A percentile compares a stretch with the other conserved stretches of the same genome.
Evolutionary conservation across 768 basidiomycete genomes (phyloP).

Genomic region (Lactifluus pinguis): DNA sequence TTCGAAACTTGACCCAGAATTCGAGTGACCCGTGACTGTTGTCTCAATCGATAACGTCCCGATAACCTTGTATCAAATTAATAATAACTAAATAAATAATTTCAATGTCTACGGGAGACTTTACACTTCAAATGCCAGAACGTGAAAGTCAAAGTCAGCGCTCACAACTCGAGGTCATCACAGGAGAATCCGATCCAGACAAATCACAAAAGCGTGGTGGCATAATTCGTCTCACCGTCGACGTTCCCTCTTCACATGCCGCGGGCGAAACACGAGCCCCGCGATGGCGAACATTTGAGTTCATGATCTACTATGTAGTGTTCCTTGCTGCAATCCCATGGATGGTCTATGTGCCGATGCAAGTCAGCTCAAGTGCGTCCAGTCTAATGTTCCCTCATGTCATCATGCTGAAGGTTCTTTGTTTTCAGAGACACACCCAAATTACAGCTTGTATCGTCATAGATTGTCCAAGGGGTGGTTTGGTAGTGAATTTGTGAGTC

Average conservation of each 20-base stretch:
- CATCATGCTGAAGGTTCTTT: conserved; percentile 1
- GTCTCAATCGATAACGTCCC: not conserved
- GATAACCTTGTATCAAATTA: not conserved
- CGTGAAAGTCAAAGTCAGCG: conserved; percentile 17
- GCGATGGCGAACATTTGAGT: conserved; percentile 78
- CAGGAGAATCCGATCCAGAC: not conserved
- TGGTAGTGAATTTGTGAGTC: conserved; percentile 58
- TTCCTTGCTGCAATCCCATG: conserved; percentile 53
- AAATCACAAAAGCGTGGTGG: conserved; percentile 22
- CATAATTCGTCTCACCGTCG: conserved; percentile 44
- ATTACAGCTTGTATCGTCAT: conserved; percentile 52
- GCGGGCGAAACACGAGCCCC: conserved; percentile 30
- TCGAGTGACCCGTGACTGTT: not conserved
- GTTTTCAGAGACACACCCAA: conserved; percentile 56
- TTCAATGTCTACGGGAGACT: conserved; percentile 17
- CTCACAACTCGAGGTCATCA: conserved; percentile 7
- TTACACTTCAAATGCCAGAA: conserved; percentile 24
- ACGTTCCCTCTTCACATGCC: conserved; percentile 38
- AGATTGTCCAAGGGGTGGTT: conserved; percentile 70
- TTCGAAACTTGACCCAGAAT: not conserved
- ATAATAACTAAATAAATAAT: not conserved
- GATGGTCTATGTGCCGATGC: conserved; percentile 70
- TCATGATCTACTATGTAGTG: conserved; percentile 61
- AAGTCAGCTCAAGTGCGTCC: conserved; percentile 66
- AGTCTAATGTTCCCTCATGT: not conserved